Conservation (phyloP, 371 early-diverging fungal genomes). For the Cokeromyces recurvatus region DNA sequence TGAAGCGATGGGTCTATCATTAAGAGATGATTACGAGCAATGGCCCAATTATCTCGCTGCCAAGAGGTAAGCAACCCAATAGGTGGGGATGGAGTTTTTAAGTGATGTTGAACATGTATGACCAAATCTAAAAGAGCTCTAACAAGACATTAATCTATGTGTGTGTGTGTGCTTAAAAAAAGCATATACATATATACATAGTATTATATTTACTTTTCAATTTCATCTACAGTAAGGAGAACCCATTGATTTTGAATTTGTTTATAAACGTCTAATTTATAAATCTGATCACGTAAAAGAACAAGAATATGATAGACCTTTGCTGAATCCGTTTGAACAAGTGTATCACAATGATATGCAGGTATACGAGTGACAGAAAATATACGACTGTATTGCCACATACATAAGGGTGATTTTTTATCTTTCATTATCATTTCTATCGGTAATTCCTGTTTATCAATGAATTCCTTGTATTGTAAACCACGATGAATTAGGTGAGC, state of each 20-base stretch:
- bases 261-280: constrained; percentile 60
- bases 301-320: constrained; percentile 68
- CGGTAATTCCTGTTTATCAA: constrained; percentile 41
- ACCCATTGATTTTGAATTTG: constrained; percentile 36
- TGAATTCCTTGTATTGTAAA: constrained; percentile 39
- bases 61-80: constrained; percentile 79
- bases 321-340: constrained; percentile 43
- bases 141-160: neutral
- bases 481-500: constrained; percentile 66
- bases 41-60: constrained; percentile 82
- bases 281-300: constrained; percentile 74
- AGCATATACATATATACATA: too few relatives aligned
- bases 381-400: constrained; percentile 80
- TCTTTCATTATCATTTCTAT: constrained; percentile 50
- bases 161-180: too few relatives aligned
- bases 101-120: constrained; percentile 37
- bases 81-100: constrained; percentile 42
- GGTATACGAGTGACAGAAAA: constrained; percentile 84
- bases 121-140: constrained; percentile 33
- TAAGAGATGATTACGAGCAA: constrained; percentile 57
- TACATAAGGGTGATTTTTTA: constrained; percentile 64
- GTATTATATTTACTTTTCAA: constrained; percentile 70
- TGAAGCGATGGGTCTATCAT: constrained; percentile 43
- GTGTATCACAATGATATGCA: constrained; percentile 58
- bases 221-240: constrained; percentile 55